phyloP scores from a whole-genome alignment of 169 alveolate species.

The Plasmodium billcollinsi region DNA sequence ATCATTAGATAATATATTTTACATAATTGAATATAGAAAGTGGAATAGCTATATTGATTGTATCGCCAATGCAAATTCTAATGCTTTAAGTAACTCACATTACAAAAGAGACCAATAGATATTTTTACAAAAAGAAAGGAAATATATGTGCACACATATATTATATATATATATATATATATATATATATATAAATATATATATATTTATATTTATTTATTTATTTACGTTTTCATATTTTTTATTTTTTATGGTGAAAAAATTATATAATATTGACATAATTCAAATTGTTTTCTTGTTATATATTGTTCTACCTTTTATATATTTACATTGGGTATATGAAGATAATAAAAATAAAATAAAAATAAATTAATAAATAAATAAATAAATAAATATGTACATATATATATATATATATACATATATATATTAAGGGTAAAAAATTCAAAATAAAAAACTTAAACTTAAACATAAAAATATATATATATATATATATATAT shows the following conservation, averaged over 20 bases:
- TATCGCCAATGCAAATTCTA: neutral
- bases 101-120: neutral
- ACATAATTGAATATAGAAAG: constrained; percentile 19
- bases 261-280: too few species aligned
- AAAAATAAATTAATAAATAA: neutral
- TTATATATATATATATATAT: too few species aligned
- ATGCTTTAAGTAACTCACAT: neutral
- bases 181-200: too few species aligned
- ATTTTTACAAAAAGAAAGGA: too few species aligned
- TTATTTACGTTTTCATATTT: too few species aligned
- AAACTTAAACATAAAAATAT: neutral
- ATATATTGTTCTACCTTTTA: neutral
- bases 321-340: neutral
- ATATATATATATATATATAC: neutral
- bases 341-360: neutral
- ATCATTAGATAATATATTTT: constrained; percentile 12
- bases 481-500: neutral
- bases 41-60: neutral
- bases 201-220: too few species aligned
- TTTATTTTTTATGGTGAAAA: too few species aligned
- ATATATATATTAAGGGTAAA: neutral
- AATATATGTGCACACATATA: too few species aligned
- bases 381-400: neutral
- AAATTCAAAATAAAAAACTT: neutral
- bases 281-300: too few species aligned